Percentiles rank a stretch among this genome's conserved stretches.
phyloP scores from a whole-genome alignment of 2,329 filamentous ascomycete species.

The Pseudocercospora cruenta region DNA sequence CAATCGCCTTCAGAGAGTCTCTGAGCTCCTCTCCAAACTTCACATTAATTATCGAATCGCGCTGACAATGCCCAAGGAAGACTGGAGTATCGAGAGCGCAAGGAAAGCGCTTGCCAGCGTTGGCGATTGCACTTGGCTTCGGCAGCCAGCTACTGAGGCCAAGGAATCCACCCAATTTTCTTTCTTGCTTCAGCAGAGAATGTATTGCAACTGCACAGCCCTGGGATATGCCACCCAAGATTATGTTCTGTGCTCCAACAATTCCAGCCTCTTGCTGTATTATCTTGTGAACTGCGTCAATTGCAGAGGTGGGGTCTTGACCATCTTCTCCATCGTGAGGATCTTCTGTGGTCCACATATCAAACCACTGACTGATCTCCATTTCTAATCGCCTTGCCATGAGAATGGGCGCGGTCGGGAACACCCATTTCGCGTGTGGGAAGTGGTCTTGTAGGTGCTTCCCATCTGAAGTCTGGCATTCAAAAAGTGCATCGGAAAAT shows the following conservation, averaged over 20 bases:
- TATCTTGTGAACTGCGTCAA: slow-evolving; percentile 18
- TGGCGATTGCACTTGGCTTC: slow-evolving; percentile 5
- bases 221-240: slow-evolving; percentile 32
- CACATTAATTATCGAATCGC: slow-evolving; percentile 27
- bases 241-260: slow-evolving; percentile 25
- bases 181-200: slow-evolving; percentile 22
- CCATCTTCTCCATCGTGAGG: slow-evolving; percentile 33
- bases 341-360: slow-evolving; percentile 39
- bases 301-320: slow-evolving; percentile 16
- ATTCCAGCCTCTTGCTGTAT: slow-evolving; percentile 22
- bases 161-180: slow-evolving; percentile 27
- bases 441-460: slow-evolving; percentile 39
- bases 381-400: slow-evolving; percentile 32
- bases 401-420: slow-evolving; percentile 34
- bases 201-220: slow-evolving; percentile 28
- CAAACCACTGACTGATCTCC: slow-evolving; percentile 45
- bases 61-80: slow-evolving; percentile 23
- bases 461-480: slow-evolving; percentile 34
- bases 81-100: slow-evolving; percentile 23
- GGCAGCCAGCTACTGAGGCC: slow-evolving; percentile 30
- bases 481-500: slow-evolving; percentile 49
- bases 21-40: slow-evolving; percentile 26
- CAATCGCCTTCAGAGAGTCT: slow-evolving; percentile 16
- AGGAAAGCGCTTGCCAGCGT: slow-evolving; percentile 2
- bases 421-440: slow-evolving; percentile 44